Conservation (phyloP, 352 stramenopile genomes). For the Globisporangium echinulatum region DNA sequence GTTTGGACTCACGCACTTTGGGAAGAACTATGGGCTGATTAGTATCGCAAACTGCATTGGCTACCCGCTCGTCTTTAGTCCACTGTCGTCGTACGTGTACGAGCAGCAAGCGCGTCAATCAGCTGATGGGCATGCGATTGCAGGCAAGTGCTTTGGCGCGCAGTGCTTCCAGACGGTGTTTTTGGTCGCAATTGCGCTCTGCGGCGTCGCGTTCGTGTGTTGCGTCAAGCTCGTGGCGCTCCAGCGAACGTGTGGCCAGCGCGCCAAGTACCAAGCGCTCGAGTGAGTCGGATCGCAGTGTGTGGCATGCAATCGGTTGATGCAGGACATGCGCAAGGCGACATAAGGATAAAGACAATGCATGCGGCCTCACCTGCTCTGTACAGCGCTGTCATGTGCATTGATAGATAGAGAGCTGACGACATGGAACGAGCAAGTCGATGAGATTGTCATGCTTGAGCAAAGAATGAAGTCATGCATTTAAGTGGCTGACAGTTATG, state of each 20-base stretch:
- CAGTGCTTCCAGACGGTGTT: conserved; percentile 68
- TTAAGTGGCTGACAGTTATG: no score
- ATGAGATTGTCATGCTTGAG: no score
- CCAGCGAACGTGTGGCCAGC: conserved; percentile 14
- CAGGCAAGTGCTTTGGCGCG: conserved; percentile 50
- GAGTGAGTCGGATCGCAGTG: conserved; percentile 2
- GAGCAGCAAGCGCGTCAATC: conserved; percentile 18
- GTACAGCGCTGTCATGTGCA: no score
- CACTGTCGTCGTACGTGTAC: conserved; percentile 72
- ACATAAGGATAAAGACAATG: no score
- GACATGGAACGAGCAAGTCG: no score
- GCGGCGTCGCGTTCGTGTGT: conserved; percentile 42
- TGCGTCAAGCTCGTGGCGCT: conserved; percentile 34
- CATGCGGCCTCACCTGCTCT: no score
- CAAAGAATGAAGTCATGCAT: no score
- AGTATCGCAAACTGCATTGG: conserved; percentile 78
- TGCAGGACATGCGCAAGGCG: no score
- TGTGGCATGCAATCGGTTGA: background rate
- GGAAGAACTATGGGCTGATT: conserved; percentile 82
- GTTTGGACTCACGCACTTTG: conserved; percentile 72
- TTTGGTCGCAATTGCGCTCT: conserved; percentile 45
- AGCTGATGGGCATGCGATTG: conserved; percentile 11
- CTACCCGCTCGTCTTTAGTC: conserved; percentile 73
- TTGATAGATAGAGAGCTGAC: no score
- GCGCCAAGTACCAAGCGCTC: conserved; percentile 12